Percentiles rank a stretch among this genome's conserved stretches.
Evolutionary conservation across 352 stramenopile species (phyloP).

Genomic region (Phytophthora vignae): DNA sequence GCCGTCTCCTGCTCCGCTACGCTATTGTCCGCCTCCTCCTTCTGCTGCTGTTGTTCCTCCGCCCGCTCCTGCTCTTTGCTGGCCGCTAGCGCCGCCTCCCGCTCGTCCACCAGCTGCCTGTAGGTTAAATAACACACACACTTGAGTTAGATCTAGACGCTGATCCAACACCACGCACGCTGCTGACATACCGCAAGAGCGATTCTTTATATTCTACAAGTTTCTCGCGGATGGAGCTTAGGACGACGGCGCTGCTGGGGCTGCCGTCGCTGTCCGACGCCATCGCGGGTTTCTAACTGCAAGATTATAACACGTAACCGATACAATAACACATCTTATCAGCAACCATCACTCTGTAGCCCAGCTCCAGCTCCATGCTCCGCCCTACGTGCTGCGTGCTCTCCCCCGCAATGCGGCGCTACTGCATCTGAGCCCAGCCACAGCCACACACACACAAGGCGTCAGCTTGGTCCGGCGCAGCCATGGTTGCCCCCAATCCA

Average conservation of each 20-base stretch:
- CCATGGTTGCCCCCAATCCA: neutral
- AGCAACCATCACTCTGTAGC: slow-evolving; percentile 29
- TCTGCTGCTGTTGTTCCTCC: neutral
- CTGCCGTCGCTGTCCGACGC: slow-evolving; percentile 49
- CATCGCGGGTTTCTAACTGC: slow-evolving; percentile 65
- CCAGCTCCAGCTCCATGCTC: neutral
- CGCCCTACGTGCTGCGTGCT: slow-evolving; percentile 37
- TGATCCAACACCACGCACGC: slow-evolving; percentile 1
- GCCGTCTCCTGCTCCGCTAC: slow-evolving; percentile 29
- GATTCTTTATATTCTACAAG: slow-evolving; percentile 81
- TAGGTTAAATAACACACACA: slow-evolving; percentile 4
- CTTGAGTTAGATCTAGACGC: neutral
- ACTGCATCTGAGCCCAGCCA: slow-evolving; percentile 40
- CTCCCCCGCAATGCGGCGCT: slow-evolving; percentile 28
- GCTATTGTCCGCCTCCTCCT: slow-evolving; percentile 32
- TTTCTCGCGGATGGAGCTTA: slow-evolving; percentile 63
- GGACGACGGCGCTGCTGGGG: slow-evolving; percentile 48
- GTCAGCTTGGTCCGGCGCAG: slow-evolving; percentile 12
- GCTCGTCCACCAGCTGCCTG: slow-evolving; percentile 75
- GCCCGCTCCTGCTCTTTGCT: slow-evolving; percentile 20
- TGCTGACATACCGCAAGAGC: slow-evolving; percentile 57
- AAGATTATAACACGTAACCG: slow-evolving; percentile 27
- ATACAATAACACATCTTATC: slow-evolving; percentile 34
- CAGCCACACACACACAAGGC: slow-evolving; percentile 20
- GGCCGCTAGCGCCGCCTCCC: slow-evolving; percentile 40